Evolutionary conservation across 495 filamentous ascomycete genomes (phyloP).

Genomic region (Penicillium riverlandense): DNA sequence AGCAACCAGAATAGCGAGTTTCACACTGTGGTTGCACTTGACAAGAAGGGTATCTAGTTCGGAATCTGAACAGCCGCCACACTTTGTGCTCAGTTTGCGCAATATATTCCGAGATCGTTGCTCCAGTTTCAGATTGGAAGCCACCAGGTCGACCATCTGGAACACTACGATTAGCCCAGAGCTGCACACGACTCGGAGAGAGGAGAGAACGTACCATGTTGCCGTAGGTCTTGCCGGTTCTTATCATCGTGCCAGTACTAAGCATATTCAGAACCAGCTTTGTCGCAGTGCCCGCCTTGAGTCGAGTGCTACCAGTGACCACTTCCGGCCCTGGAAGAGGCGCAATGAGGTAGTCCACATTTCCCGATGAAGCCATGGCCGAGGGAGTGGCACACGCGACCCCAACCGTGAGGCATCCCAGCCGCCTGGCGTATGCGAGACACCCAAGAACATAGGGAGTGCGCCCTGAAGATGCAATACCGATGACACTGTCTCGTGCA

Average conservation of each 20-base stretch:
- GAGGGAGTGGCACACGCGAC: conserved; percentile 28
- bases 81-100: conserved; percentile 17
- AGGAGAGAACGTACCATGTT: conserved; percentile 21
- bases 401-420: conserved; percentile 27
- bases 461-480: conserved; percentile 34
- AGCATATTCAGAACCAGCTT: conserved; percentile 36
- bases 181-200: neutral
- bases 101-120: conserved; percentile 31
- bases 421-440: conserved; percentile 22
- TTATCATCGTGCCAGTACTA: conserved; percentile 33
- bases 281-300: conserved; percentile 33
- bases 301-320: conserved; percentile 32
- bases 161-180: neutral
- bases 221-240: conserved; percentile 32
- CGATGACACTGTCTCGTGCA: conserved; percentile 26
- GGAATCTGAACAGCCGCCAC: conserved; percentile 9
- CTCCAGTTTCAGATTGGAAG: conserved; percentile 30
- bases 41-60: conserved; percentile 21
- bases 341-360: conserved; percentile 24
- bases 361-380: conserved; percentile 15
- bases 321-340: conserved; percentile 29
- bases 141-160: conserved; percentile 34
- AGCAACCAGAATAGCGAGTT: conserved; percentile 25
- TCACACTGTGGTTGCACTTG: conserved; percentile 22
- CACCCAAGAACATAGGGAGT: conserved; percentile 34